phyloP scores from a whole-genome alignment of 371 early-diverging fungal species.

The Smittium mucronatum region DNA sequence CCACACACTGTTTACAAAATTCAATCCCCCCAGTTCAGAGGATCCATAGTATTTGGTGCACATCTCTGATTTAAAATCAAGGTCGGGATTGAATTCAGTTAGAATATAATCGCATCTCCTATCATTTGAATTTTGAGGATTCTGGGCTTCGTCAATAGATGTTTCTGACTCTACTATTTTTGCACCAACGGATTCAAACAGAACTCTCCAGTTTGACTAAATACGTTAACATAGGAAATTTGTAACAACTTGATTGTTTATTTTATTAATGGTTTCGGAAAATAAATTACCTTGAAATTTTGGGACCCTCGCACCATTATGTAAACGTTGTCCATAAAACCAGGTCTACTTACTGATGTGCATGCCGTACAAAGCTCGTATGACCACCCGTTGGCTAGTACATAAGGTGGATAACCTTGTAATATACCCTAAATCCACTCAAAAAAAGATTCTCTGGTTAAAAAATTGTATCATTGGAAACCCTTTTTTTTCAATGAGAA shows the following conservation, averaged over 20 bases:
- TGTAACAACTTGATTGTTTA: no score
- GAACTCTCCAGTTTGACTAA: slow-evolving; percentile 1
- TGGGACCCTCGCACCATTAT: slow-evolving; percentile 9
- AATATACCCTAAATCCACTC: neutral
- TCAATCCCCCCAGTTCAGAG: neutral
- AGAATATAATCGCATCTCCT: slow-evolving; percentile 9
- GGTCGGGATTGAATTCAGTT: slow-evolving; percentile 3
- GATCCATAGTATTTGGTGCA: neutral
- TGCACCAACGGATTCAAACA: slow-evolving; percentile 8
- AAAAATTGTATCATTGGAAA: no score
- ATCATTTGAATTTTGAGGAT: no score
- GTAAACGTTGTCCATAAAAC: neutral
- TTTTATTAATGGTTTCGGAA: no score
- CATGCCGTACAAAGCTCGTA: slow-evolving; percentile 10
- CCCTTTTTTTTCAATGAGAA: no score
- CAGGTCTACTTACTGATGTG: neutral
- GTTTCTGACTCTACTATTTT: neutral
- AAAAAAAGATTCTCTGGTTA: no score
- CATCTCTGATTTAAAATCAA: neutral
- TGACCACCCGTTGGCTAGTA: slow-evolving; percentile 11
- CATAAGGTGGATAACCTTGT: neutral
- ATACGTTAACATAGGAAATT: no score
- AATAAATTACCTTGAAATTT: neutral
- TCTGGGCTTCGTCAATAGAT: no score
- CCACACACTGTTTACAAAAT: slow-evolving; percentile 10